Percentiles rank a stretch among this genome's conserved stretches.
Conservation (phyloP, 768 basidiomycete species). For the Chalciporus piperatus region DNA sequence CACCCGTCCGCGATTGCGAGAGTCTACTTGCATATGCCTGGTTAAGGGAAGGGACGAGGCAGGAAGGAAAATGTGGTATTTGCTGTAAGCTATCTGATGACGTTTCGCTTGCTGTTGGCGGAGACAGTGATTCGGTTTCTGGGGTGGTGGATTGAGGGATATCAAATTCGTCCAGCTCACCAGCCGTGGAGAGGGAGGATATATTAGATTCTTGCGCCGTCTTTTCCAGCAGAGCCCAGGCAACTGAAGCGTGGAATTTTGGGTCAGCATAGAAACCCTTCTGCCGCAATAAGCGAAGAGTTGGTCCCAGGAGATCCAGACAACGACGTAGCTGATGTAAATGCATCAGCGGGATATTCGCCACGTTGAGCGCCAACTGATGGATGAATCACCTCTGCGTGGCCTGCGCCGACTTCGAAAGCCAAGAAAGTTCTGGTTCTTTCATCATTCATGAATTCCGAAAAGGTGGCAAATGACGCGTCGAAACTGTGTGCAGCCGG, state of each 20-base stretch:
- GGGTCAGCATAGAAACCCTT: constrained; percentile 78
- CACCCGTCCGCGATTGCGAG: constrained; percentile 41
- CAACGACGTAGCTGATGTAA: constrained; percentile 54
- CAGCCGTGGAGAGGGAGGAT: constrained; percentile 2
- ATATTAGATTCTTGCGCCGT: constrained; percentile 1
- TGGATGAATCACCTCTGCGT: constrained; percentile 56
- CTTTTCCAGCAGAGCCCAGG: constrained; percentile 71
- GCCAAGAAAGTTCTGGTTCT: constrained; percentile 76
- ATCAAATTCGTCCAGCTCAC: constrained; percentile 3
- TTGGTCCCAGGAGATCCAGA: constrained; percentile 54
- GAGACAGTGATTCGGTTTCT: constrained; percentile 3
- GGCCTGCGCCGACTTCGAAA: constrained; percentile 81
- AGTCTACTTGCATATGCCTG: constrained; percentile 41
- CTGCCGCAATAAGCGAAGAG: constrained; percentile 61
- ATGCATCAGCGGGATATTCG: constrained; percentile 15
- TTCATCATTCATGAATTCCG: constrained; percentile 77
- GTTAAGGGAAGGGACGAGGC: constrained; percentile 50
- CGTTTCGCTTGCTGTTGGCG: constrained; percentile 6
- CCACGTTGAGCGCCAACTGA: not conserved
- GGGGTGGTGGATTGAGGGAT: not conserved
- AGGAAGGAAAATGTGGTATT: constrained; percentile 50
- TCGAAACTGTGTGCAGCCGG: constrained; percentile 50
- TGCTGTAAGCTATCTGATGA: constrained; percentile 36
- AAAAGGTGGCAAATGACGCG: constrained; percentile 69
- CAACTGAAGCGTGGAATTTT: constrained; percentile 86